Conservation (phyloP, 257 asterid species). For the Nicotiana attenuata region DNA sequence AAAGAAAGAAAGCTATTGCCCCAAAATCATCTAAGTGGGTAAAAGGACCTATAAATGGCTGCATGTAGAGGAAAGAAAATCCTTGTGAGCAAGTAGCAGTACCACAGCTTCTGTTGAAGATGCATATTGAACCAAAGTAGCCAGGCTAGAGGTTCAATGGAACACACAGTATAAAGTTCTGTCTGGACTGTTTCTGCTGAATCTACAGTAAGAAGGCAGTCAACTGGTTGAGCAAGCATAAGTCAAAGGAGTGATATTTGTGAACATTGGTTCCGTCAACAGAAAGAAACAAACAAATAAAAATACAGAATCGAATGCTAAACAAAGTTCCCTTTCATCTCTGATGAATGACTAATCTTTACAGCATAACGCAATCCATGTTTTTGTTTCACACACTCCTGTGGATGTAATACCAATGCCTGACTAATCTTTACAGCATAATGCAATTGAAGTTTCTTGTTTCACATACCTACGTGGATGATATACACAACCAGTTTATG, state of each 20-base stretch:
- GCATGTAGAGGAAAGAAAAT: no score
- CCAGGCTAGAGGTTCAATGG: background rate
- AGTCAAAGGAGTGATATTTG: background rate
- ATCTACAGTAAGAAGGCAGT: background rate
- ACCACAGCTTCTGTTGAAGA: no score
- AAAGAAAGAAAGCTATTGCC: no score
- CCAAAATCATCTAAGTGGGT: no score
- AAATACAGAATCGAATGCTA: background rate
- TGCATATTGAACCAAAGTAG: no score
- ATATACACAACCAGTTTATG: background rate
- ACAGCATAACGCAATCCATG: background rate
- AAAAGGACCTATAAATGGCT: no score
- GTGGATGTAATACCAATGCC: constrained; percentile 1
- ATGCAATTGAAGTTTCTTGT: background rate
- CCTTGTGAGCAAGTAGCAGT: no score
- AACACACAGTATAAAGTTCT: background rate
- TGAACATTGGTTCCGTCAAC: background rate
- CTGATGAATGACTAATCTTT: constrained; percentile 21
- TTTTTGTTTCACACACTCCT: background rate
- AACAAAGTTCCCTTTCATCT: constrained; percentile 8
- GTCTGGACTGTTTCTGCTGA: background rate
- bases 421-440: background rate
- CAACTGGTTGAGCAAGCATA: background rate
- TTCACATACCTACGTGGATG: background rate
- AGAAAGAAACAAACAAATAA: background rate